phyloP scores from a whole-genome alignment of 768 basidiomycete genomes.

The Amanita exitialis region DNA sequence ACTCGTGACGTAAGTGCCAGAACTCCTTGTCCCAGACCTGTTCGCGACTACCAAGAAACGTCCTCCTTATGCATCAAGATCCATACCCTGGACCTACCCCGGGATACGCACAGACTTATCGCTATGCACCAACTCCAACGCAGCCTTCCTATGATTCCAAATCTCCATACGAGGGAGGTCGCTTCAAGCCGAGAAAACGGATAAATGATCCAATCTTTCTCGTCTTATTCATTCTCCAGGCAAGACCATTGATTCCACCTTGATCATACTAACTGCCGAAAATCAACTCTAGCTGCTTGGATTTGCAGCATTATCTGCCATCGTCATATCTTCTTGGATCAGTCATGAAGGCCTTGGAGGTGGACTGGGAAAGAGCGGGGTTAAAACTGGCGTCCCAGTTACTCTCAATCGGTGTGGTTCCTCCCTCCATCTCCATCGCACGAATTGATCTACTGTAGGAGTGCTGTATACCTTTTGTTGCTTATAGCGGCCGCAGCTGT shows the following conservation, averaged over 20 bases:
- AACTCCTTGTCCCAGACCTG: neutral
- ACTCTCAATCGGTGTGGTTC: conserved; percentile 55
- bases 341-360: conserved; percentile 60
- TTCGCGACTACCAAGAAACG: neutral
- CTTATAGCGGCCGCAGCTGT: conserved; percentile 62
- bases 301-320: conserved; percentile 57
- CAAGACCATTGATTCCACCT: conserved; percentile 16
- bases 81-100: conserved; percentile 7
- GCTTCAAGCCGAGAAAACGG: conserved; percentile 58
- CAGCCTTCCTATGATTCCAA: conserved; percentile 27
- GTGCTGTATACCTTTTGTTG: conserved; percentile 68
- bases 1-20: too few species aligned
- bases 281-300: conserved; percentile 41
- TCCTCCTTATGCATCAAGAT: conserved; percentile 2
- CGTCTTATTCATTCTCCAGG: conserved; percentile 62
- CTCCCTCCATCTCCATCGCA: neutral
- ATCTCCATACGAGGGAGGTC: conserved; percentile 47
- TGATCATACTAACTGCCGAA: neutral
- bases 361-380: conserved; percentile 54
- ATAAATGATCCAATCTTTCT: conserved; percentile 69
- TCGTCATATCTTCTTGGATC: conserved; percentile 55
- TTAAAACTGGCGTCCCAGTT: conserved; percentile 41
- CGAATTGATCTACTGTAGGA: conserved; percentile 27
- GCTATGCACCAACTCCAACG: conserved; percentile 15
- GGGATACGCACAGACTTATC: conserved; percentile 11